Evolutionary conservation across 148 eudicot species (phyloP).

Genomic region (Rhododendron mucronatum): DNA sequence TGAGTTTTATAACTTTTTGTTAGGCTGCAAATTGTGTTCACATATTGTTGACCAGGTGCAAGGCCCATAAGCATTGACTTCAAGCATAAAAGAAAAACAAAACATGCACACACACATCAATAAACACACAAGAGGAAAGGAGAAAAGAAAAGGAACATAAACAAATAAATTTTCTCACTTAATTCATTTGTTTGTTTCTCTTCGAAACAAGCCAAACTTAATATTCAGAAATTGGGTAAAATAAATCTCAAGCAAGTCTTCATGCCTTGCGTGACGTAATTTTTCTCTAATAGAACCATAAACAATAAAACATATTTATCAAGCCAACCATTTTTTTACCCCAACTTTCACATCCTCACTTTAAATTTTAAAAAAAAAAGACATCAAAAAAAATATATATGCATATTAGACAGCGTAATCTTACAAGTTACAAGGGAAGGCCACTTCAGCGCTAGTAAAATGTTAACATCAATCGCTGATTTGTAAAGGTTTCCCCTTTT

Average conservation of each 20-base stretch:
- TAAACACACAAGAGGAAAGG: background rate
- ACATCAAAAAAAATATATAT: background rate
- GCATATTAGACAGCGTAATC: background rate
- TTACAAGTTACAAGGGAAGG: background rate
- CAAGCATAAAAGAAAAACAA: background rate
- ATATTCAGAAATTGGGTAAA: background rate
- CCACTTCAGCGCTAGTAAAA: background rate
- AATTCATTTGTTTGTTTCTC: background rate
- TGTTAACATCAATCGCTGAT: background rate
- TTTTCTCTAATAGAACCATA: background rate
- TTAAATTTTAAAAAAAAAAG: background rate
- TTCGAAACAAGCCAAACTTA: background rate
- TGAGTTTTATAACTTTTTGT: background rate
- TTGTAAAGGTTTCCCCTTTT: background rate
- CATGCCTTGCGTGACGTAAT: background rate
- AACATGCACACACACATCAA: background rate
- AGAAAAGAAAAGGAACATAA: background rate
- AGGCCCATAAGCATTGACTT: background rate
- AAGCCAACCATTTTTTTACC: background rate
- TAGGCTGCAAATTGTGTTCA: background rate
- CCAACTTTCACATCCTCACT: background rate
- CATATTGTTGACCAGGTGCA: background rate
- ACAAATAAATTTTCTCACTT: background rate
- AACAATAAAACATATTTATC: background rate
- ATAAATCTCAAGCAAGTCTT: background rate